A percentile compares a stretch with the other conserved stretches of the same genome.
Conservation (phyloP, 2,329 filamentous ascomycete genomes). For the Ophiocordyceps camponoti-rufipedis region DNA sequence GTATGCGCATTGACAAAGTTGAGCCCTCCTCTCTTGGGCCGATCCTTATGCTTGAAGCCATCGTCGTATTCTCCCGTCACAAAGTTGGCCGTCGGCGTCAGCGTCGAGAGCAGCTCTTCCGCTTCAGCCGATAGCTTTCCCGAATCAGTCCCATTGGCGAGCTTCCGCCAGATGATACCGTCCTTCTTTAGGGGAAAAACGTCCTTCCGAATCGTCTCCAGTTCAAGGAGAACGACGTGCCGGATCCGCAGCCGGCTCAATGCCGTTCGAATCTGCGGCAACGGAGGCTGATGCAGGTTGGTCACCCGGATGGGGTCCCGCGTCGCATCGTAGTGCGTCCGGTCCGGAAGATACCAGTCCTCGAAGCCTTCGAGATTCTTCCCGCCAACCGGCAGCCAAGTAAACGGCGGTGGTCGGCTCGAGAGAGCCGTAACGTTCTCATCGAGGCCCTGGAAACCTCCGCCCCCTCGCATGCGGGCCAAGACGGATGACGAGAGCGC, state of each 20-base stretch:
- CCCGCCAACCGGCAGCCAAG: conserved; percentile 11
- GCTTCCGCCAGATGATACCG: conserved; percentile 17
- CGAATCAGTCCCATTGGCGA: conserved; percentile 13
- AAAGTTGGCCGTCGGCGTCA: conserved; percentile 15
- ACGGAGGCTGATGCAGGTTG: conserved; percentile 16
- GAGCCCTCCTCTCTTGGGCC: conserved; percentile 16
- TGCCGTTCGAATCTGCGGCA: conserved; percentile 9
- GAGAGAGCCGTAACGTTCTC: conserved; percentile 11
- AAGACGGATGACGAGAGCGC: conserved; percentile 10
- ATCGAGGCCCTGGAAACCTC: conserved; percentile 5
- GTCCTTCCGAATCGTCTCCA: conserved; percentile 26
- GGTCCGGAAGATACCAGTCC: conserved; percentile 9
- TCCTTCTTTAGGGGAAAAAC: conserved; percentile 24
- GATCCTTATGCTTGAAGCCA: conserved; percentile 10
- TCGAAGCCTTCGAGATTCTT: conserved; percentile 7
- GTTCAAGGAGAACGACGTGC: conserved; percentile 23
- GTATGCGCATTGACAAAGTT: conserved; percentile 20
- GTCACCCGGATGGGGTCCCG: conserved; percentile 21
- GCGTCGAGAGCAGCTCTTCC: conserved; percentile 8
- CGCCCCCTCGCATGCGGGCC: conserved; percentile 6
- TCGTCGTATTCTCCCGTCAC: conserved; percentile 18
- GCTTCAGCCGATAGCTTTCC: conserved; percentile 14
- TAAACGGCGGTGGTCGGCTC: conserved; percentile 4
- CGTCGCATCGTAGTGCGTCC: conserved; percentile 13
- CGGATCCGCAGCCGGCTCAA: conserved; percentile 17